Conservation (phyloP, 768 basidiomycete genomes). For the Tylopilus rubrobrunneus region DNA sequence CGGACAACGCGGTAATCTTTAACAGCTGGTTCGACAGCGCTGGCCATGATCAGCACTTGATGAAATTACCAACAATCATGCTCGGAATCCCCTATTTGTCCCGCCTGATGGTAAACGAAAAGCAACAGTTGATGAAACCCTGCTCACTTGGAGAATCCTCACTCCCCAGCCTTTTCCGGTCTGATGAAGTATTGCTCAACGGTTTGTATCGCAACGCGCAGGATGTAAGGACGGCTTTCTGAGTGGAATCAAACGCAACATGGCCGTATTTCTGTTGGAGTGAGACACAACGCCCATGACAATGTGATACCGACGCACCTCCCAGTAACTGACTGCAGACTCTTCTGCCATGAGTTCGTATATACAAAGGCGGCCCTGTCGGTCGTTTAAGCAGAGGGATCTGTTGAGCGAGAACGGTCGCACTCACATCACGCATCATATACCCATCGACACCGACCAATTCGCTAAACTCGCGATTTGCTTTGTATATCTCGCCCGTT, state of each 20-base stretch:
- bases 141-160: slow-evolving; percentile 50
- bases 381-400: background rate
- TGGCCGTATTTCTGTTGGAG: slow-evolving; percentile 83
- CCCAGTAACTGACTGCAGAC: slow-evolving; percentile 96
- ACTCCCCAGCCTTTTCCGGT: slow-evolving; percentile 29
- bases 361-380: slow-evolving; percentile 84
- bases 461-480: slow-evolving; percentile 92
- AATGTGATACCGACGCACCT: slow-evolving; percentile 46
- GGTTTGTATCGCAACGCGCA: slow-evolving; percentile 85
- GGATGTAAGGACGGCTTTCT: slow-evolving; percentile 90
- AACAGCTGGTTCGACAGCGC: background rate
- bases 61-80: slow-evolving; percentile 89
- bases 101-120: slow-evolving; percentile 84
- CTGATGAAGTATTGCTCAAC: slow-evolving; percentile 39
- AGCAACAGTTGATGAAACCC: slow-evolving; percentile 80
- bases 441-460: slow-evolving; percentile 83
- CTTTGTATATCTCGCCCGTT: slow-evolving; percentile 98
- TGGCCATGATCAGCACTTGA: slow-evolving; percentile 47
- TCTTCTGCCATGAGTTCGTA: slow-evolving; percentile 99
- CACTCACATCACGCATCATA: slow-evolving; percentile 81
- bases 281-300: background rate
- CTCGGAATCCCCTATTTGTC: slow-evolving; percentile 86
- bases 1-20: slow-evolving; percentile 1
- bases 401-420: background rate
- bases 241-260: slow-evolving; percentile 86